Base-by-base conservation (phyloP, 768 basidiomycete species). In the Pisolithus orientalis region DNA sequence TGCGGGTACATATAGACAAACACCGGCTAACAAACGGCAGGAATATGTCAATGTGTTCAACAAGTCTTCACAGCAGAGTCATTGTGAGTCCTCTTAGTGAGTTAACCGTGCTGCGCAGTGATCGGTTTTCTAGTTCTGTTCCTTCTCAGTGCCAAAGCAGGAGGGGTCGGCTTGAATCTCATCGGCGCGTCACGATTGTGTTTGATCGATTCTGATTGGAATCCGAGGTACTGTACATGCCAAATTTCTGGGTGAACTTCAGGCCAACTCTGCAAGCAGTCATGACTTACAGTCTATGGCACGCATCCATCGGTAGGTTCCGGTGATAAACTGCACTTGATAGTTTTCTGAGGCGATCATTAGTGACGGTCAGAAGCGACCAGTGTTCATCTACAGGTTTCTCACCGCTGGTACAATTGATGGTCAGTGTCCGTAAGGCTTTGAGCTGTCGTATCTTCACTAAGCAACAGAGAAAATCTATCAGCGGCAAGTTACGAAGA, bases 281-380 rank as follows among this genome's bases (percentile, higher is more conserved):
- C 89, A 89, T 60, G 96, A 99, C 70, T 68, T 94, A 16, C 96
- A 99, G 68, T 87, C 96, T 2, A 98, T 98, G 95, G 95, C 94
- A 48, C 82, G 95, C 46, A 95, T 94, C 64, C 91, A 95, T 69
- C 80, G 92, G 92, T 91, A 54, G 44, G 72, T 58, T 44, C 21
- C 31, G 34, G 5, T 53, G 24, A 49, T 38, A 21, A n/a, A 48
- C 54, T 32, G 21, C 52, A 48, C 16, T 16, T 43, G 43, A 27
- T 45, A 57, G 17, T 57, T 47, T 52, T 52, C 53, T 55, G 21
- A 59, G 25, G 29, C 51, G 21, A 17, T 17, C 17, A 10, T 34
- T 53, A 94, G 93, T 17, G 94, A 99, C 70, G 95, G 95, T 0
- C 95, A 99, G 71, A 94, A 91, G 62, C 78, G 83, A 8, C 85